Evolutionary conservation across 176 grass and related monocot genomes (phyloP).

Genomic region (Phoenix dactylifera): DNA sequence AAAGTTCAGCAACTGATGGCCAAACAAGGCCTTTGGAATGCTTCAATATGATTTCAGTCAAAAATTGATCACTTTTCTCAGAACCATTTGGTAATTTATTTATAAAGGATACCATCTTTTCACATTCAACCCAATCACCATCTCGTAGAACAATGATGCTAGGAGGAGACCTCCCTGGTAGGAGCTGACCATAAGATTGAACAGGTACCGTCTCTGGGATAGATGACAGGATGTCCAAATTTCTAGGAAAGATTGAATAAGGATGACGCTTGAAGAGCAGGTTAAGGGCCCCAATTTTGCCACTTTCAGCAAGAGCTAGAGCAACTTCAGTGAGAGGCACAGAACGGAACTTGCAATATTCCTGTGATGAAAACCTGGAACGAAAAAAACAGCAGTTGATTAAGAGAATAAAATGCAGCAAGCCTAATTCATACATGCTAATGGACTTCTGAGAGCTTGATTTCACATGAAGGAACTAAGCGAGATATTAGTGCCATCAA

Average conservation of each 20-base stretch:
- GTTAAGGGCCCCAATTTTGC: constrained; percentile 93
- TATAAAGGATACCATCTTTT: constrained; percentile 70
- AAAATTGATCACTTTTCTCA: constrained; percentile 38
- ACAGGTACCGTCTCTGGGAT: constrained; percentile 88
- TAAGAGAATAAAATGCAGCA: neutral
- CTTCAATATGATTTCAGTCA: constrained; percentile 76
- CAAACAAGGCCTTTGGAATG: constrained; percentile 54
- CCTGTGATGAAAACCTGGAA: constrained; percentile 61
- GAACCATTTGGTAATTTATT: constrained; percentile 28
- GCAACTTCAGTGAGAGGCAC: constrained; percentile 50
- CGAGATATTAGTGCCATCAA: too few species aligned
- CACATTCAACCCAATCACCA: constrained; percentile 83
- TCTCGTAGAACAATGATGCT: constrained; percentile 53
- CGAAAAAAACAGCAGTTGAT: neutral
- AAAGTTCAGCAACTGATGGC: constrained; percentile 67
- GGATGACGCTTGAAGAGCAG: constrained; percentile 95
- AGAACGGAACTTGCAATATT: constrained; percentile 76
- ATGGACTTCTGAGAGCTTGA: too few species aligned
- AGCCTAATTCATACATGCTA: neutral
- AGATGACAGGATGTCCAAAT: constrained; percentile 62
- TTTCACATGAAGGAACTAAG: too few species aligned
- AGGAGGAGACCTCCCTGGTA: constrained; percentile 67
- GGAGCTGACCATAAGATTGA: constrained; percentile 78
- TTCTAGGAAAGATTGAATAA: constrained; percentile 55
- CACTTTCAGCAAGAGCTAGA: constrained; percentile 76